Evolutionary conservation across 257 asterid genomes (phyloP).

Genomic region (Cruciata laevipes): DNA sequence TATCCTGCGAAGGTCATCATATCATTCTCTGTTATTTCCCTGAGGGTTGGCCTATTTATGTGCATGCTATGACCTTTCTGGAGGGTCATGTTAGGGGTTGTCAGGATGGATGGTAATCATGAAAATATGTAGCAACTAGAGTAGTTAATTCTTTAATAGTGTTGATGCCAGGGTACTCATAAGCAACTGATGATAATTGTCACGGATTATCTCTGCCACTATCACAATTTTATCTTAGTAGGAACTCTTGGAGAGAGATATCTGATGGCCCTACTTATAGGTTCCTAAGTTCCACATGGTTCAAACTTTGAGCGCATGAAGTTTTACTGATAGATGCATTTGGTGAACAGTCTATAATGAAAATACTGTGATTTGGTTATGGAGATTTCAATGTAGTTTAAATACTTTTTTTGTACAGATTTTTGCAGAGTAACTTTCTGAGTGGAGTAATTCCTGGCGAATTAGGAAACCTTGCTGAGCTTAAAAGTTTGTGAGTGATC

Average conservation of each 20-base stretch:
- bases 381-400: background rate
- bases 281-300: background rate
- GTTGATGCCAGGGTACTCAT: background rate
- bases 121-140: background rate
- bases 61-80: background rate
- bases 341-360: background rate
- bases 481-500: slow-evolving; percentile 63
- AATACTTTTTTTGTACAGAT: slow-evolving; percentile 37
- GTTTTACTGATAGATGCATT: background rate
- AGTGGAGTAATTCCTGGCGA: slow-evolving; percentile 81
- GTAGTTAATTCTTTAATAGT: background rate
- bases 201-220: background rate
- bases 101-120: background rate
- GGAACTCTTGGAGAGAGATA: background rate
- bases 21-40: background rate
- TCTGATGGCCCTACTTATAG: background rate
- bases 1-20: background rate
- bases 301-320: background rate
- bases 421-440: slow-evolving; percentile 89
- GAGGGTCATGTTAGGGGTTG: background rate
- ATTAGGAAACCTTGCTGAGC: slow-evolving; percentile 73
- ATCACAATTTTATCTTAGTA: background rate
- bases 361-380: background rate
- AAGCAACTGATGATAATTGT: background rate
- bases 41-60: background rate